These are phyloP conservation scores for Kodamaea plutei DNA, from an alignment of 1,139 yeast genomes.

Conservation along the genomic window DNA sequence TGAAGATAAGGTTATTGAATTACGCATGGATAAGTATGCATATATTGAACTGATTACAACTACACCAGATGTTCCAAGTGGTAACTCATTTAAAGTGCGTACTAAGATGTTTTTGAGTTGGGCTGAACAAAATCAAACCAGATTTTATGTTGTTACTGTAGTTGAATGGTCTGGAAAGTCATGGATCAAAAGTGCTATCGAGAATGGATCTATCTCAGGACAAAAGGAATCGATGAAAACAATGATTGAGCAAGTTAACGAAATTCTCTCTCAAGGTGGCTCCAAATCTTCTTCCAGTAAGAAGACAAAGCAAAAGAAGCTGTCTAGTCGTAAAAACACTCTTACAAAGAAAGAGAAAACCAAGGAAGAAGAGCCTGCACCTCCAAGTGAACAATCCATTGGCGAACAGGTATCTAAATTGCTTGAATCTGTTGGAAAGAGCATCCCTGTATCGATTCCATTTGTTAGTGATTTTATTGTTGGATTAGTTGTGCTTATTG, in stretches of 20 bases:
- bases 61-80: conserved; percentile 96
- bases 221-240: conserved; percentile 68
- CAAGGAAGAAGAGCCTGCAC: conserved; percentile 11
- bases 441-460: conserved; percentile 24
- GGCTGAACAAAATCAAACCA: conserved; percentile 70
- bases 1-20: conserved; percentile 64
- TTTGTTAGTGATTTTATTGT: conserved; percentile 21
- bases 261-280: conserved; percentile 28
- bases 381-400: conserved; percentile 11
- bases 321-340: conserved; percentile 19
- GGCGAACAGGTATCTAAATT: conserved; percentile 22
- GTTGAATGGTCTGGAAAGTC: conserved; percentile 93
- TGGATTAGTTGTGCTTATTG: conserved; percentile 20
- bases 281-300: conserved; percentile 5
- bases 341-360: conserved; percentile 7
- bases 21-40: conserved; percentile 55
- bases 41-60: conserved; percentile 63
- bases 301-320: conserved; percentile 23
- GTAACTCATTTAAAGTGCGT: conserved; percentile 70
- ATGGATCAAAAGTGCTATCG: conserved; percentile 88
- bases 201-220: conserved; percentile 88
- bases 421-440: conserved; percentile 26
- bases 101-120: conserved; percentile 70
- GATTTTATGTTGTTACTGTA: conserved; percentile 56
- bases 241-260: conserved; percentile 55